Evolutionary conservation across 345 rosid genomes (phyloP).

Genomic region (Pseudoturritis turrita): DNA sequence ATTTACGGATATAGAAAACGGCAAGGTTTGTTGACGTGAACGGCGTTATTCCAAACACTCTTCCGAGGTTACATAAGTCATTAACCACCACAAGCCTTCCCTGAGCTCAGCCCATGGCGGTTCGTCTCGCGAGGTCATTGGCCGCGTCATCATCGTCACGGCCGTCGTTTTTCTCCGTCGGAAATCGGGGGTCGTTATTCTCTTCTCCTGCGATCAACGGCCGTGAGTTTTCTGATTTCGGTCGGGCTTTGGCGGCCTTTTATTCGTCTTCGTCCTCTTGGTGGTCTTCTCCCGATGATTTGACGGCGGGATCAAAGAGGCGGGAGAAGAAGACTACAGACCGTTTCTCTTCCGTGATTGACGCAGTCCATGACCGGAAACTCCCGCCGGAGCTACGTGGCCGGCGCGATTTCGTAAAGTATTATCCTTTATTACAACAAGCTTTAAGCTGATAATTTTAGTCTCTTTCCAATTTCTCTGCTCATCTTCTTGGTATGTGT

Average conservation of each 20-base stretch:
- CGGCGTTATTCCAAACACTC: background rate
- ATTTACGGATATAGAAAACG: background rate
- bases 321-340: conserved; percentile 50
- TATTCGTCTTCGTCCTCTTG: conserved; percentile 38
- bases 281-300: conserved; percentile 24
- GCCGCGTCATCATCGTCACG: conserved; percentile 17
- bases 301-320: conserved; percentile 35
- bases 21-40: background rate
- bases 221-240: conserved; percentile 14
- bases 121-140: conserved; percentile 34
- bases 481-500: background rate
- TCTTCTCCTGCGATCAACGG: background rate
- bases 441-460: background rate
- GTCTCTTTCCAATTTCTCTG: background rate
- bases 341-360: conserved; percentile 62
- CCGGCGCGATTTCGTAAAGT: conserved; percentile 69
- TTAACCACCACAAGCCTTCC: background rate
- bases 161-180: background rate
- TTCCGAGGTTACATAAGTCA: background rate
- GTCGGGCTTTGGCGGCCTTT: conserved; percentile 35
- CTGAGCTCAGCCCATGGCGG: conserved; percentile 31
- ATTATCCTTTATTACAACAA: background rate
- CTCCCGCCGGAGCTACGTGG: conserved; percentile 95
- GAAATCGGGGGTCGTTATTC: conserved; percentile 7
- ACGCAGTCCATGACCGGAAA: conserved; percentile 74